Base-by-base conservation (phyloP, 176 grass and related monocot genomes). In the Elaeis guineensis region DNA sequence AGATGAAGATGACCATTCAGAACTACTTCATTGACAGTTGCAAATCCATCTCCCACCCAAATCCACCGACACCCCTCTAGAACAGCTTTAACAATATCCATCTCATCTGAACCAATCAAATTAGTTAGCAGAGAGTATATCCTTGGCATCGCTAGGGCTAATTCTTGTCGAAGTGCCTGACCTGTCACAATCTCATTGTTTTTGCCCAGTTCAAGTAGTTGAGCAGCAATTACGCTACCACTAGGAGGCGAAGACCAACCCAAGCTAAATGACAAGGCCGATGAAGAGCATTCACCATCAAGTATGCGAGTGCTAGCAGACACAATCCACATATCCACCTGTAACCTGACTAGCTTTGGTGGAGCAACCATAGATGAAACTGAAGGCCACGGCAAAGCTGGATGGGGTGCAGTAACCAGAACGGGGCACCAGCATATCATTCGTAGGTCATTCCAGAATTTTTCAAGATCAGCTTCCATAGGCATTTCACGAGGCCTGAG, bases 381-480 rank as follows among this genome's bases (percentile, higher is more conserved):
- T 50, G 79, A 78, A 73, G 91, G 91, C 91, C 91, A 96, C 49
- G 91, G 91, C 64, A 96, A 73, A 54, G 54, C 72, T 79, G 80
- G 75, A 90, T 80, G 85, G 57, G 91, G 86, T 58, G 83, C 39
- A 53, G 62, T 77, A 73, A 75, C 72, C 69, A 96, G 80, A 57
- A 96, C 91, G 77, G 91, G 91, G 70, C 91, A 96, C 91, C 91
- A 96, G 73, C 83, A 90, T 76, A 96, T 87, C 91, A 90, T 87
- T 85, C 81, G 79, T 52, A 96, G 65, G 32, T 96, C 80, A 79
- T 44, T 86, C 91, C 86, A 96, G 58, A 96, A 96, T 62, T 83
- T 90, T 64, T 82, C 86, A 25, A 85, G 80, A 74, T 90, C 80
- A 85, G n/a, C 69, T 75, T 86, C 86, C 49, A 51, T 32, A 73